A percentile compares a stretch with the other conserved stretches of the same genome.
phyloP scores from a whole-genome alignment of 2,329 filamentous ascomycete species.

The Colletotrichum destructivum region DNA sequence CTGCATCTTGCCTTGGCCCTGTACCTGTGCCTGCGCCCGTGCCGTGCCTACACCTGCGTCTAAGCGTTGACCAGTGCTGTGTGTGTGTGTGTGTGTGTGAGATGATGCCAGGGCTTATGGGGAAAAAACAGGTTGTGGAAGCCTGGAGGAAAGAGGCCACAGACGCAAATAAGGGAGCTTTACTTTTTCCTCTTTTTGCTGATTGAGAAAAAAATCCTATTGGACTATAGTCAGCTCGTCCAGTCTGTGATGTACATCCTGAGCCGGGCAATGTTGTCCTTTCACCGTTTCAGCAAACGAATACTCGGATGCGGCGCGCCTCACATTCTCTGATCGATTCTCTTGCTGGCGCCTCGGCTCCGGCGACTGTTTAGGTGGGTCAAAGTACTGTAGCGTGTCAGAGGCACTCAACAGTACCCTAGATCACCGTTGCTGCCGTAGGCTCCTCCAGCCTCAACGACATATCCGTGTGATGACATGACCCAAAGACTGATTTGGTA shows the following conservation, averaged over 20 bases:
- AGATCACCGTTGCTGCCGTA: neutral
- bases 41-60: neutral
- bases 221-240: slow-evolving; percentile 16
- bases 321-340: neutral
- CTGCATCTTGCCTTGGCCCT: slow-evolving; percentile 10
- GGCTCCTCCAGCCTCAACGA: neutral
- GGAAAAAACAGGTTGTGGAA: no score
- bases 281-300: neutral
- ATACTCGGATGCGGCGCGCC: neutral
- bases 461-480: neutral
- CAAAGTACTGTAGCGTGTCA: neutral
- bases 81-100: neutral
- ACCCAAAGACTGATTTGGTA: neutral
- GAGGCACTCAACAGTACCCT: neutral
- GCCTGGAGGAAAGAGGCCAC: slow-evolving; percentile 1
- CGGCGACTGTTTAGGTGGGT: neutral
- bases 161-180: slow-evolving; percentile 6
- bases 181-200: neutral
- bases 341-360: neutral
- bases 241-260: neutral
- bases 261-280: slow-evolving; percentile 7
- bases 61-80: neutral
- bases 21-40: slow-evolving; percentile 4
- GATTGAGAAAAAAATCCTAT: no score
- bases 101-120: neutral